Conservation (phyloP, 192 early-diverging fungal genomes). For the Rhizophlyctis rosea region DNA sequence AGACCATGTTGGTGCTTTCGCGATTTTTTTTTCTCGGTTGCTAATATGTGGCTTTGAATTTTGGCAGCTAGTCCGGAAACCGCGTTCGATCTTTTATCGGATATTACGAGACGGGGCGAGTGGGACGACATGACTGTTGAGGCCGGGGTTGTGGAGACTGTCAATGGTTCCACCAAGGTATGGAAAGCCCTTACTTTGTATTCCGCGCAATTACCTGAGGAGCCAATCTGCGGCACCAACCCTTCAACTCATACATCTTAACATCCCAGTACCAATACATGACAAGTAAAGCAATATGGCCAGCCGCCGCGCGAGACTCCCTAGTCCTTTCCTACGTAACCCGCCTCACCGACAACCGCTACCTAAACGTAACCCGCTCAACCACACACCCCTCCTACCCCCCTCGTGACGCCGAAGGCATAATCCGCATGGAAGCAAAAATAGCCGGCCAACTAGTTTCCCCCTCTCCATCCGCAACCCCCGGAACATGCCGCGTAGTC, state of each 20-base stretch:
- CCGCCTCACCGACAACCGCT: slow-evolving; percentile 32
- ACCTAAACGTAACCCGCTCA: slow-evolving; percentile 41
- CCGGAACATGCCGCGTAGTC: slow-evolving; percentile 30
- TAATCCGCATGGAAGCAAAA: slow-evolving; percentile 42
- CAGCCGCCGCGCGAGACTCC: slow-evolving; percentile 39
- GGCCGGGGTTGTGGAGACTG: slow-evolving; percentile 31
- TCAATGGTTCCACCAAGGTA: slow-evolving; percentile 24
- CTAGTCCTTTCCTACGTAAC: slow-evolving; percentile 34
- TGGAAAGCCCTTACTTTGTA: neutral
- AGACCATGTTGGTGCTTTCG: too few species aligned
- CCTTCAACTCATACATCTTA: neutral
- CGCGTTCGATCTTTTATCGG: slow-evolving; percentile 42
- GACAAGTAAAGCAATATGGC: slow-evolving; percentile 43
- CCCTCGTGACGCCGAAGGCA: slow-evolving; percentile 21
- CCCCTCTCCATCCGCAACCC: slow-evolving; percentile 7
- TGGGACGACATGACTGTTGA: slow-evolving; percentile 47
- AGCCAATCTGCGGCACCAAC: neutral
- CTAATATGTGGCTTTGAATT: too few species aligned
- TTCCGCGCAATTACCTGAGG: too few species aligned
- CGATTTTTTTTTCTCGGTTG: too few species aligned
- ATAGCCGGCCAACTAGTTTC: slow-evolving; percentile 41
- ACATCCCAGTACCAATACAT: slow-evolving; percentile 29
- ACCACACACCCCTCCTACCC: slow-evolving; percentile 29
- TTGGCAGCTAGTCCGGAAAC: slow-evolving; percentile 39
- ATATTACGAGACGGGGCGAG: slow-evolving; percentile 26